Evolutionary conservation across 2,329 filamentous ascomycete genomes (phyloP), one percentile per base, ranked within the genome.

Genomic region (Trichoderma gracile): DNA sequence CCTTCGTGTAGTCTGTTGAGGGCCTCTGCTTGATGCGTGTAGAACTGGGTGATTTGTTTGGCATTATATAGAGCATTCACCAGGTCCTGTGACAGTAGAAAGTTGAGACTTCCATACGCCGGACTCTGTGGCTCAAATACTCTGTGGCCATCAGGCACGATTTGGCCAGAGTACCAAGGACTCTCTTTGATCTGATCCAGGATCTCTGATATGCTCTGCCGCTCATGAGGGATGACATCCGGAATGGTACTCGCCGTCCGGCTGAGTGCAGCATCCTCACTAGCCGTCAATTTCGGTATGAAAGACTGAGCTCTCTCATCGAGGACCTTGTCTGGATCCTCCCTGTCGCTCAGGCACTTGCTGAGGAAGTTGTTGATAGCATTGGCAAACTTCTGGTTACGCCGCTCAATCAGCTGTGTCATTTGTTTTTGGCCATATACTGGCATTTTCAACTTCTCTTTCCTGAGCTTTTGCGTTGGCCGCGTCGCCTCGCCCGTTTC

Each of bases 21-120:
- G 0, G 95, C 95, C 77, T 96, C 91, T 0, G 93, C 88, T 77
- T 99, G 95, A 75, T 99, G 95, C 0, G 91, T 88, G 72, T 96
- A 99, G 43, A 99, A 85, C 65, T 89, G 84, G 0, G 89, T 91
- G 65, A 99, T 98, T 3, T 88, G 88, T 70, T 90, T 91, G 9
- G 92, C 91, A 70, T 98, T 98, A 79, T 96, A 99, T 0, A 99
- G 78, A 1, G 95, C 94, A 74, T 99, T 97, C n/a, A 99, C 93
- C 56, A 99, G 79, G 68, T 91, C 86, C 74, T 99, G 95, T 59
- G 93, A 97, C 8, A 99, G 82, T 19, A 89, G 80, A 72, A 98
- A 99, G 30, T 90, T 85, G 55, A 99, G 81, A 47, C 96, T 90
- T 1, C 92, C 93, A 71, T 91, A 93, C 0, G 93, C 84, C 0